These are phyloP conservation scores for Fusarium pseudonygamai DNA, from an alignment of 2,329 filamentous ascomycete species.

Conservation along the genomic window DNA sequence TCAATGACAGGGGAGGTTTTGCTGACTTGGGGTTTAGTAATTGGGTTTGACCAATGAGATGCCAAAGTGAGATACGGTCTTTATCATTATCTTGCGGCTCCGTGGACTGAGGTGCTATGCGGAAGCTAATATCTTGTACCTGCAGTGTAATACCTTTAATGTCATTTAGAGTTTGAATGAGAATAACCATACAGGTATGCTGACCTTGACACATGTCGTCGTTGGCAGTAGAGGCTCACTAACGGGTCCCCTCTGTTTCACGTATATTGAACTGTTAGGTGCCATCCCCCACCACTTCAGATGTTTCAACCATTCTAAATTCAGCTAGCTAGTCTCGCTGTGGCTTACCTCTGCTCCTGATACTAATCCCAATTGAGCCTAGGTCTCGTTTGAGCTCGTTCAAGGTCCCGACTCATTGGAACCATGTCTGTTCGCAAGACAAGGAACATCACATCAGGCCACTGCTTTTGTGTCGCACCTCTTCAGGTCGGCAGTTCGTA, in stretches of 20 bases:
- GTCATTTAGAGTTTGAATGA: background rate
- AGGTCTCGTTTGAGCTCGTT: background rate
- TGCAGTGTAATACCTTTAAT: background rate
- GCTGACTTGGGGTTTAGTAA: background rate
- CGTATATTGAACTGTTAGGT: background rate
- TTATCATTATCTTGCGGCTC: background rate
- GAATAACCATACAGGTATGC: background rate
- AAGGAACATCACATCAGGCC: background rate
- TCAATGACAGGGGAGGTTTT: background rate
- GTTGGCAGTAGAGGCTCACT: background rate
- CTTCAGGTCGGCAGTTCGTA: background rate
- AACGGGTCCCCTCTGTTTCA: background rate
- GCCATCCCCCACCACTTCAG: background rate
- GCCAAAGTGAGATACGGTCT: fast-evolving
- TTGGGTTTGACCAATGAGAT: background rate
- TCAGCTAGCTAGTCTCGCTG: background rate
- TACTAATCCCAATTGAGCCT: background rate
- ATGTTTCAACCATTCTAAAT: background rate
- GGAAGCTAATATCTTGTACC: background rate
- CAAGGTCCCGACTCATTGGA: background rate
- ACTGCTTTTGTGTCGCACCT: background rate
- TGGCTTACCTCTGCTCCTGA: too few species aligned
- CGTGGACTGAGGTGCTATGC: background rate
- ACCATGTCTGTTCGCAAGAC: background rate
- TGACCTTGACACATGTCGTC: background rate